Evolutionary conservation across 192 early-diverging fungal genomes (phyloP).

Genomic region (Phlyctochytrium bullatum): DNA sequence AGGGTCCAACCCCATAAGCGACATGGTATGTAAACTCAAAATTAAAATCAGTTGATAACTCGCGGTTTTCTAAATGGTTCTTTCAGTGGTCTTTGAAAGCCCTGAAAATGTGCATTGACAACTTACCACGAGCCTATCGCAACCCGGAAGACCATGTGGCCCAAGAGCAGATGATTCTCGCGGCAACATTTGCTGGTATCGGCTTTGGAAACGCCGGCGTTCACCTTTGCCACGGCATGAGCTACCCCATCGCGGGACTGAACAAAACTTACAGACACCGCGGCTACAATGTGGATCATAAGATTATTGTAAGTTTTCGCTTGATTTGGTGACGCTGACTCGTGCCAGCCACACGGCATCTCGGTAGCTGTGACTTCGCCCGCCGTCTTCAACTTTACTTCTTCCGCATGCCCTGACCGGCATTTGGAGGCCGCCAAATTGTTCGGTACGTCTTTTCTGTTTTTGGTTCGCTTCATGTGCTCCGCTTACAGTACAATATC

Average conservation of each 20-base stretch:
- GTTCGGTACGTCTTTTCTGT: constrained; percentile 50
- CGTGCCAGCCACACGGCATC: constrained; percentile 50
- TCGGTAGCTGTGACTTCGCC: constrained; percentile 90
- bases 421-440: constrained; percentile 78
- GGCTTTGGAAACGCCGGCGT: constrained; percentile 88
- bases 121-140: constrained; percentile 70
- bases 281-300: constrained; percentile 73
- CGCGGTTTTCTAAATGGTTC: no score
- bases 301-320: constrained; percentile 59
- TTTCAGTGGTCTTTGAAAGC: constrained; percentile 71
- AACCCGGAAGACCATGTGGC: constrained; percentile 63
- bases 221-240: constrained; percentile 82
- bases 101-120: constrained; percentile 75
- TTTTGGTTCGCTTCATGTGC: neutral
- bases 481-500: neutral
- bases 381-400: constrained; percentile 84
- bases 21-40: constrained; percentile 42
- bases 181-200: constrained; percentile 86
- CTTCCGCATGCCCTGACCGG: constrained; percentile 75
- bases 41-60: no score
- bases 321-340: neutral
- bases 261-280: constrained; percentile 80
- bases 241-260: constrained; percentile 82
- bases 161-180: constrained; percentile 83
- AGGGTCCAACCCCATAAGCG: constrained; percentile 89